phyloP scores from a whole-genome alignment of 2,329 filamentous ascomycete species.

The Venturia asperata region DNA sequence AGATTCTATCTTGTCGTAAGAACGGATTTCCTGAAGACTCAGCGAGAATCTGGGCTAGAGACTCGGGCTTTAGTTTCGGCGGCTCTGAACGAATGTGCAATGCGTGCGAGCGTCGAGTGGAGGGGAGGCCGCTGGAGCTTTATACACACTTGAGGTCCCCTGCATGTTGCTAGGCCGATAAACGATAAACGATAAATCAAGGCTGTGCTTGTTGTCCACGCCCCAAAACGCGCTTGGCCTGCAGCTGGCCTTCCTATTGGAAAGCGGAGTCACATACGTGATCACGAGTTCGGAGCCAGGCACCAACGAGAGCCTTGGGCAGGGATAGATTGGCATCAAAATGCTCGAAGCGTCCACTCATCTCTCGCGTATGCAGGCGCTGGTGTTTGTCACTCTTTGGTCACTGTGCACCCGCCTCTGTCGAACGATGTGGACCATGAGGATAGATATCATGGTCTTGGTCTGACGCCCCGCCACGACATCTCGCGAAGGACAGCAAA shows the following conservation, averaged over 20 bases:
- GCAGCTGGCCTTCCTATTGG: not conserved
- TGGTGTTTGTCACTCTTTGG: not conserved
- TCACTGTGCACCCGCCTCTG: not conserved
- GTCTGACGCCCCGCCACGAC: not conserved
- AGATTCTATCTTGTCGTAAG: slow-evolving; percentile 6
- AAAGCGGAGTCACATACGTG: not conserved
- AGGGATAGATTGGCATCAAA: not conserved
- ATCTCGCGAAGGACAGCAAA: not conserved
- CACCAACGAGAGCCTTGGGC: not conserved
- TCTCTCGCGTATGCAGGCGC: not conserved
- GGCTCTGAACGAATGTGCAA: slow-evolving; percentile 19
- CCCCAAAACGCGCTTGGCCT: not conserved
- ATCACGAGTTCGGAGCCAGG: not conserved
- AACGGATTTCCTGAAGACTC: slow-evolving; percentile 28
- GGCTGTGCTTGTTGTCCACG: slow-evolving; percentile 5
- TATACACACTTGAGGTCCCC: not conserved
- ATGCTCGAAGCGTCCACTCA: not conserved
- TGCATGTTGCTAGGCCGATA: slow-evolving; percentile 2
- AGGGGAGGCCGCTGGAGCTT: slow-evolving; percentile 11
- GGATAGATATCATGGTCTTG: not conserved
- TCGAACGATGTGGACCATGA: not conserved
- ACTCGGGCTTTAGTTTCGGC: slow-evolving; percentile 14
- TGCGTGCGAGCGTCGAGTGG: not conserved
- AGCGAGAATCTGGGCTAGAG: slow-evolving; percentile 29
- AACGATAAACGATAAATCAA: not conserved